Base-by-base conservation (phyloP, 306 rosid species). In the Cucurbita ficifolia region DNA sequence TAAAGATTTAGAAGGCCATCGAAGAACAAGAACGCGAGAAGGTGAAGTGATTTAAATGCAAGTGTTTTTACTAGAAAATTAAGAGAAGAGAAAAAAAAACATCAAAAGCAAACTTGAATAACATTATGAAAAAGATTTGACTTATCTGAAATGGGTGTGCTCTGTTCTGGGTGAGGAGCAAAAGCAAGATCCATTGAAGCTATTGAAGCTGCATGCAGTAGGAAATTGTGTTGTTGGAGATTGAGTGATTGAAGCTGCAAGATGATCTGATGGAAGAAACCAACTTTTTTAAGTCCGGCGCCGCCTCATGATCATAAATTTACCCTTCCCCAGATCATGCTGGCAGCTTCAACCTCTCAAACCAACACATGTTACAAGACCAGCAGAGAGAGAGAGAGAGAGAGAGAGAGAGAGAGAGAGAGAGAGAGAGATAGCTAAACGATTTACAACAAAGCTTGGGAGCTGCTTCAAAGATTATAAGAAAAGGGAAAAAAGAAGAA, bases 261-360 rank as follows among this genome's bases (percentile, higher is more conserved):
- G 55, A 68, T 68, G 73, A 68, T 40, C 55, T 68, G 73, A 42
- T 67, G 73, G 73, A 46, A 45, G 35, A 12, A 42, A 67, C 35
- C 16, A 61, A 38, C 7, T 24, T 61, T 8, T 33, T 51, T n/a
- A n/a, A n/a, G n/a, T n/a, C n/a, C n/a, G n/a, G n/a, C n/a, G n/a
- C n/a, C n/a, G n/a, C n/a, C n/a, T n/a, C n/a, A n/a, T n/a, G 21
- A 29, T 29, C 33, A 29, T 29, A 29, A 29, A 29, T 51, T 6
- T 35, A 29, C 21, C 46, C 46, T 36, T 63, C 70, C 70, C 45
- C 73, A 68, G 56, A 68, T 68, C 73, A 68, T 46, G 56, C 73
- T 68, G 73, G 73, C 73, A 68, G 55, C 73, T 68, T 68, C 73
- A 68, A 46, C 55, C 55, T 65, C 72, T 43, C 72, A 65, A 65